A percentile compares a stretch with the other conserved stretches of the same genome.
Evolutionary conservation across 768 basidiomycete species (phyloP).

Genomic region (Hydnum rufescens): DNA sequence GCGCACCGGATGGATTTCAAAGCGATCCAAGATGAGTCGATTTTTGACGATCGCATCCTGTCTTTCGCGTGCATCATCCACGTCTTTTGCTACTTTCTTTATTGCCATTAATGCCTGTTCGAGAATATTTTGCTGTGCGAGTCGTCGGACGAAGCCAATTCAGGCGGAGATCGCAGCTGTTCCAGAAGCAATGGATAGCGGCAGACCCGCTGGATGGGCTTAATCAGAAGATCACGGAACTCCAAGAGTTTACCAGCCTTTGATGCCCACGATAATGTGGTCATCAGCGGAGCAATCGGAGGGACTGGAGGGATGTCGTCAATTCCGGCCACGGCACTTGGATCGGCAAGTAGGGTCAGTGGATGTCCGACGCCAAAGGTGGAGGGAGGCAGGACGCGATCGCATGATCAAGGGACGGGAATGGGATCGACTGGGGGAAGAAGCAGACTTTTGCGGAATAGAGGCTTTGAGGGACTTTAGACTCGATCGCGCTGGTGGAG

Average conservation of each 20-base stretch:
- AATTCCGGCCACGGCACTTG: constrained; percentile 4
- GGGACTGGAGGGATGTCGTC: neutral
- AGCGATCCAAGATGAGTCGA: constrained; percentile 1
- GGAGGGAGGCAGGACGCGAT: neutral
- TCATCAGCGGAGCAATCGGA: neutral
- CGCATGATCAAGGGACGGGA: neutral
- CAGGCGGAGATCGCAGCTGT: constrained; percentile 27
- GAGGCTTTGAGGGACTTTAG: neutral
- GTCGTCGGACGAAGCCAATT: neutral
- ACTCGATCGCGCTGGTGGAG: neutral
- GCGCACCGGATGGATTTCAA: constrained; percentile 7
- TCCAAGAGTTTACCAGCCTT: constrained; percentile 14
- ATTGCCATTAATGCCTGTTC: constrained; percentile 35
- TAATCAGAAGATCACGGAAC: constrained; percentile 76
- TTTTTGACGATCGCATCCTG: constrained; percentile 40
- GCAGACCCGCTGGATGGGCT: constrained; percentile 92
- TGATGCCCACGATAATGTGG: neutral
- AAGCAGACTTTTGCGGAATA: neutral
- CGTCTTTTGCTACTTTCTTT: constrained; percentile 52
- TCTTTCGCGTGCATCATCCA: constrained; percentile 59
- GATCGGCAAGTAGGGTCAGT: constrained; percentile 2
- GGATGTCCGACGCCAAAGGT: neutral
- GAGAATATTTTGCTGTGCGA: neutral
- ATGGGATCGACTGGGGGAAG: neutral
- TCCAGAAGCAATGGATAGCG: constrained; percentile 82